A percentile compares a stretch with the other conserved stretches of the same genome.
phyloP scores from a whole-genome alignment of 1,139 yeast species.

The Taiozyma sp. region DNA sequence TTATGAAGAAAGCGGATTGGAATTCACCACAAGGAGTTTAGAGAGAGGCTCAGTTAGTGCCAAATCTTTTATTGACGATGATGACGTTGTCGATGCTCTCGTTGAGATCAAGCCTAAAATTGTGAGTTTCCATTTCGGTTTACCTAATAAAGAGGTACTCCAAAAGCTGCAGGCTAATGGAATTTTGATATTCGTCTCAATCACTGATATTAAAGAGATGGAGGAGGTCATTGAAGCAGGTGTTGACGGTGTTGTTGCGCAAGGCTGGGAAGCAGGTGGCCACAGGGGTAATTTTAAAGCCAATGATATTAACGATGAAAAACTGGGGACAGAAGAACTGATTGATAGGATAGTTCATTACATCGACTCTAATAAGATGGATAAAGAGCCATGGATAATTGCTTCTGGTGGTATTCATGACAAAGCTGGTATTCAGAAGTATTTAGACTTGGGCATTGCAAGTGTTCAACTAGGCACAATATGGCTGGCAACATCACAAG shows the following conservation, averaged over 20 bases:
- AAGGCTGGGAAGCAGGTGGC: slow-evolving; percentile 55
- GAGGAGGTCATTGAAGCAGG: slow-evolving; percentile 23
- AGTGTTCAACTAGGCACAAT: slow-evolving; percentile 46
- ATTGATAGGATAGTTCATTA: slow-evolving; percentile 25
- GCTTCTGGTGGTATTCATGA: slow-evolving; percentile 46
- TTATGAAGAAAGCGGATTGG: slow-evolving; percentile 4
- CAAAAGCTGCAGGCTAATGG: slow-evolving; percentile 29
- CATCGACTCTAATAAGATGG: slow-evolving; percentile 2
- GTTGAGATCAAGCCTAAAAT: slow-evolving; percentile 29
- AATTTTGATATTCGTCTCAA: slow-evolving; percentile 35
- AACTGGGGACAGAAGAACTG: slow-evolving; percentile 33
- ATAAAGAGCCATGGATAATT: slow-evolving; percentile 29
- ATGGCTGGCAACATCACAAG: slow-evolving; percentile 31
- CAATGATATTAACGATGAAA: slow-evolving; percentile 29
- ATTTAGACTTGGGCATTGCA: slow-evolving; percentile 35
- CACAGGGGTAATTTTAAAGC: slow-evolving; percentile 43
- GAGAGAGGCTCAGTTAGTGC: slow-evolving; percentile 22
- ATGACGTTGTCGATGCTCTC: slow-evolving; percentile 17
- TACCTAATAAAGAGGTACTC: slow-evolving; percentile 31
- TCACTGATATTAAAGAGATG: slow-evolving; percentile 40
- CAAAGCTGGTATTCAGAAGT: slow-evolving; percentile 25
- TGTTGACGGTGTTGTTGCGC: slow-evolving; percentile 40
- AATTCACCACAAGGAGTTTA: neutral
- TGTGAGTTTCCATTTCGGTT: slow-evolving; percentile 48
- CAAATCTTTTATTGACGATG: slow-evolving; percentile 34